A percentile compares a stretch with the other conserved stretches of the same genome.
Evolutionary conservation across 2,329 filamentous ascomycete species (phyloP).

Genomic region (Epichloe scottii): DNA sequence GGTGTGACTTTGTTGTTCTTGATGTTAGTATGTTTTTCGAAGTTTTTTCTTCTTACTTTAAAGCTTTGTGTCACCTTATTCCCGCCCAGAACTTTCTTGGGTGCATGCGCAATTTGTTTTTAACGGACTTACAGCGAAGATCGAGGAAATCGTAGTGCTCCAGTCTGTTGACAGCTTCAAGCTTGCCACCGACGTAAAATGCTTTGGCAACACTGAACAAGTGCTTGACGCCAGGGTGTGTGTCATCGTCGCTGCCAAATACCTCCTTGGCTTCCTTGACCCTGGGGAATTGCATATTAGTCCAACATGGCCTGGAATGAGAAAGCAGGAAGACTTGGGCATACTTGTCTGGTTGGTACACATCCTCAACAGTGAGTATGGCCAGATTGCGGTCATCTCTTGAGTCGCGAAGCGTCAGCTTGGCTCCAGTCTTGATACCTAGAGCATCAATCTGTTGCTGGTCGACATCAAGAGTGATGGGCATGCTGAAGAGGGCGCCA

Average conservation of each 20-base stretch:
- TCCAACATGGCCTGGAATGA: neutral
- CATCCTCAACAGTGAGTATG: conserved; percentile 88
- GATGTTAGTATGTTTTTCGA: neutral
- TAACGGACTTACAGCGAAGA: conserved; percentile 59
- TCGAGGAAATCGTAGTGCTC: conserved; percentile 99
- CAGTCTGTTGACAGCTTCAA: conserved; percentile 87
- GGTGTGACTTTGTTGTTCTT: conserved; percentile 55
- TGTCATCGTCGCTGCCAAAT: conserved; percentile 80
- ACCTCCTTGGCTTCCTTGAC: conserved; percentile 83
- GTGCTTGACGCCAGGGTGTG: conserved; percentile 87
- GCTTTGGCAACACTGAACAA: conserved; percentile 70
- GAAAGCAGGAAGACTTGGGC: conserved; percentile 14
- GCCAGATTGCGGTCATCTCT: conserved; percentile 92
- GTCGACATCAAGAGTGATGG: conserved; percentile 83
- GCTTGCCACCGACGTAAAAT: conserved; percentile 89
- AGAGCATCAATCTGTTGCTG: conserved; percentile 62
- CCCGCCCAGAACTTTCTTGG: neutral
- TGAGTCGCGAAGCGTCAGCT: conserved; percentile 85
- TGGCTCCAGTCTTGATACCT: conserved; percentile 65
- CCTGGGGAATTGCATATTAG: conserved; percentile 31
- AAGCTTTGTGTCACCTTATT: too few species aligned
- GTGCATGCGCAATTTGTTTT: neutral
- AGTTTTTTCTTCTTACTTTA: too few species aligned
- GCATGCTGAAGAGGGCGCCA: conserved; percentile 90
- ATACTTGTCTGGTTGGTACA: conserved; percentile 93